Evolutionary conservation across 768 basidiomycete genomes (phyloP).

Genomic region (Lentinula boryana): DNA sequence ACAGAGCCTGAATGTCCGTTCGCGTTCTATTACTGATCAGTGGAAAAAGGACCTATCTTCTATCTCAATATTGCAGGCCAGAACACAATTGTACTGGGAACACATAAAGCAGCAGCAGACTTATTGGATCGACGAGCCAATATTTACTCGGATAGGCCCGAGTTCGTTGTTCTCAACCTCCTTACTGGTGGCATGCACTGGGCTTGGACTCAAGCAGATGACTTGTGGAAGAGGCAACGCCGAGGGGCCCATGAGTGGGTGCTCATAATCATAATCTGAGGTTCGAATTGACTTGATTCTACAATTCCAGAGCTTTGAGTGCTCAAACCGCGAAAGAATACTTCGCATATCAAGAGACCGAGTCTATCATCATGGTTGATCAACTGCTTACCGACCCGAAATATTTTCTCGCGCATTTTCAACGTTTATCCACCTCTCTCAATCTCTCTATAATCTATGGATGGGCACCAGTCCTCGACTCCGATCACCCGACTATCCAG

Average conservation of each 20-base stretch:
- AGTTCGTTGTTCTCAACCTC: background rate
- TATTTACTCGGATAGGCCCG: background rate
- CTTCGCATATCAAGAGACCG: background rate
- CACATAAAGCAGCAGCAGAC: slow-evolving; percentile 3
- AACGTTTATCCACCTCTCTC: slow-evolving; percentile 11
- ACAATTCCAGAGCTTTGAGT: background rate
- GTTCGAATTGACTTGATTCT: background rate
- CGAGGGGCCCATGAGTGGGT: slow-evolving; percentile 19
- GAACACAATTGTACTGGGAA: background rate
- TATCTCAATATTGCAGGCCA: background rate
- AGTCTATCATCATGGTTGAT: background rate
- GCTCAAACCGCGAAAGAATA: background rate
- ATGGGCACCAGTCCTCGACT: slow-evolving; percentile 4
- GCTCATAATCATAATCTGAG: background rate
- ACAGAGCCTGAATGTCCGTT: background rate
- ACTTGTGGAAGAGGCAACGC: background rate
- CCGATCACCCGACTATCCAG: slow-evolving; percentile 10
- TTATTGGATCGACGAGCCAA: slow-evolving; percentile 1
- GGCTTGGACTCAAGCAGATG: background rate
- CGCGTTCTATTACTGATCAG: background rate
- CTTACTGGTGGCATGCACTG: background rate
- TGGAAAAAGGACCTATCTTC: slow-evolving; percentile 1
- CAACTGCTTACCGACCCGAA: background rate
- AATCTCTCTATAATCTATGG: slow-evolving; percentile 14
- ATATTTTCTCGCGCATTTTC: background rate